Conservation (phyloP, 83 land plant species). For the Diphasiastrum complanatum region DNA sequence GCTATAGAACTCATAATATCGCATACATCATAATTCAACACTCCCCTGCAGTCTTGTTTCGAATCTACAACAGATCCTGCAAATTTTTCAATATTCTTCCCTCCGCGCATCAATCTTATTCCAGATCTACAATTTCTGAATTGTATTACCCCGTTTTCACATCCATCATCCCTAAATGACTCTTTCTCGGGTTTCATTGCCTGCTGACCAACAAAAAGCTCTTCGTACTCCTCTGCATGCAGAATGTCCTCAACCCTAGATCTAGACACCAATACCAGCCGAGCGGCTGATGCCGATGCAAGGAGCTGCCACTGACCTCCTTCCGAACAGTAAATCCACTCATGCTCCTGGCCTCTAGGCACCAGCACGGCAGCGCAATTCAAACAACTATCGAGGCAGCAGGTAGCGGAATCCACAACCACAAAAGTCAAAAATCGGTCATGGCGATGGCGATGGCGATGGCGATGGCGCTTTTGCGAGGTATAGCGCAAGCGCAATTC, state of each 20-base stretch:
- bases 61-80: no score
- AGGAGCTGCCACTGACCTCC: conserved; percentile 57
- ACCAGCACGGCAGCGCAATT: conserved; percentile 53
- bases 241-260: background rate
- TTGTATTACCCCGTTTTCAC: no score
- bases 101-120: no score
- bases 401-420: conserved; percentile 20
- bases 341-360: conserved; percentile 40
- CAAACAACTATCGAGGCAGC: background rate
- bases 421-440: background rate
- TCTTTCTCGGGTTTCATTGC: no score
- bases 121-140: no score
- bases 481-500: no score
- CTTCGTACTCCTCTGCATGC: background rate
- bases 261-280: conserved; percentile 47
- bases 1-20: no score
- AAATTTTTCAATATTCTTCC: no score
- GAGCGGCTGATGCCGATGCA: conserved; percentile 27
- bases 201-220: no score
- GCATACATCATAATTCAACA: no score
- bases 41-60: no score
- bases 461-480: conserved; percentile 1
- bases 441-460: background rate
- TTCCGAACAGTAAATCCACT: conserved; percentile 61
- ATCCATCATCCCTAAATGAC: no score